Conservation (phyloP, 2,329 filamentous ascomycete species). For the Massarina eburnea region DNA sequence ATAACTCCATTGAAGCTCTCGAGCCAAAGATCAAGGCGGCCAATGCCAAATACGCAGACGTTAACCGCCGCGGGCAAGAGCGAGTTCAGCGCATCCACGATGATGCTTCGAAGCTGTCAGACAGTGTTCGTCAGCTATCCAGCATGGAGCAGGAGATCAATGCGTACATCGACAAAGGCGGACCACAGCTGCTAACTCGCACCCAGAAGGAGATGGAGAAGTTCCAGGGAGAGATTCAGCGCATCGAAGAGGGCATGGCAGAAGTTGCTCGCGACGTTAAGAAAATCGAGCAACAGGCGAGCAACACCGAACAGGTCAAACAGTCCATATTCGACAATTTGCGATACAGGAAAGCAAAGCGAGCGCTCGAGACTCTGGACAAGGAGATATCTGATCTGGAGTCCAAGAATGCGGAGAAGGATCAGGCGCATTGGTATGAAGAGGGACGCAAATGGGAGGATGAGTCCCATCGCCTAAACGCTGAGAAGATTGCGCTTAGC, state of each 20-base stretch:
- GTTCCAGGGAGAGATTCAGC: constrained; percentile 66
- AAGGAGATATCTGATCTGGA: constrained; percentile 74
- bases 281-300: constrained; percentile 73
- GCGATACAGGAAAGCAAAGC: constrained; percentile 74
- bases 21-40: constrained; percentile 76
- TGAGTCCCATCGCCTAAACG: constrained; percentile 68
- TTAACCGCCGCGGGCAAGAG: constrained; percentile 67
- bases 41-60: constrained; percentile 74
- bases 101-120: constrained; percentile 70
- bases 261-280: constrained; percentile 72
- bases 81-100: constrained; percentile 73
- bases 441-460: constrained; percentile 71
- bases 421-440: constrained; percentile 71
- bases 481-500: constrained; percentile 72
- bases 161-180: constrained; percentile 75
- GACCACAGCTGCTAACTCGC: constrained; percentile 68
- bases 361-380: constrained; percentile 67
- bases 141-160: constrained; percentile 76
- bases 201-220: constrained; percentile 69
- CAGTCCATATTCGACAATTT: constrained; percentile 89
- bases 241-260: constrained; percentile 67
- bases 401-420: constrained; percentile 76
- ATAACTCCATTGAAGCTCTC: constrained; percentile 72
- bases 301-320: constrained; percentile 79
- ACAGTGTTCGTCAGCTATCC: constrained; percentile 75